Evolutionary conservation across 441 rosid genomes (phyloP), one percentile per base, ranked within the genome.

Genomic region (Brassica balearica): DNA sequence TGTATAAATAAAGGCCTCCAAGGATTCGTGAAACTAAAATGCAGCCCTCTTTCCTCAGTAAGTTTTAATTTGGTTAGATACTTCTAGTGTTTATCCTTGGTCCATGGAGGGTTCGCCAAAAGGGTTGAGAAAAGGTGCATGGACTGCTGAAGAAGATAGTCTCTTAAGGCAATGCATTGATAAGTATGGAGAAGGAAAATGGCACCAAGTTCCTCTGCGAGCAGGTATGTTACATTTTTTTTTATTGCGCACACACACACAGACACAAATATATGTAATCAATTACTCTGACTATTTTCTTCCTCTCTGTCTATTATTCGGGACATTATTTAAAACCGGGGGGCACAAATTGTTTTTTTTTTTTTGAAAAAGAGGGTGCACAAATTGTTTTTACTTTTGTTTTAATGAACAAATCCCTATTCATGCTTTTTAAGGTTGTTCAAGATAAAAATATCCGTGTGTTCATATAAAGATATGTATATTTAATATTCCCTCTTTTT

Each of bases 161-260:
- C 62, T 56, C 62, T 56, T 56, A 3, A 19, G 25, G 25, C 62
- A 19, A 56, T 56, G 62, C 12, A 19, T 56, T 19, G 62, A 19
- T 56, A 56, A 56, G 27, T 56, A 56, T 56, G 62, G 62, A 56
- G 62, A 56, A 56, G 62, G 62, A 25, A 56, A 56, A 56, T 56
- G 62, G 62, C 62, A 56, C 27, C 62, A 56, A 56, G 27, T 56
- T 56, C 62, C 62, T 56, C 25, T 56, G 9, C 25, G 62, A 56
- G 25, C 62, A 17, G 62, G 62, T 56, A 56, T 19, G 25, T 19
- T 3, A 19, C 25, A 56, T 19, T 56, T 19, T 56, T 9, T 56
- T 9, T 56, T 56, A 14, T 7, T 53, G 56, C 56, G 4, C 8
- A 19, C 20, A 51, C 55, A n/a, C 55, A 48, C 19, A 53, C 8